These are phyloP conservation scores for Cryptococcus maquisensis DNA, from an alignment of 1,284 basidiomycete species.

Conservation along the genomic window DNA sequence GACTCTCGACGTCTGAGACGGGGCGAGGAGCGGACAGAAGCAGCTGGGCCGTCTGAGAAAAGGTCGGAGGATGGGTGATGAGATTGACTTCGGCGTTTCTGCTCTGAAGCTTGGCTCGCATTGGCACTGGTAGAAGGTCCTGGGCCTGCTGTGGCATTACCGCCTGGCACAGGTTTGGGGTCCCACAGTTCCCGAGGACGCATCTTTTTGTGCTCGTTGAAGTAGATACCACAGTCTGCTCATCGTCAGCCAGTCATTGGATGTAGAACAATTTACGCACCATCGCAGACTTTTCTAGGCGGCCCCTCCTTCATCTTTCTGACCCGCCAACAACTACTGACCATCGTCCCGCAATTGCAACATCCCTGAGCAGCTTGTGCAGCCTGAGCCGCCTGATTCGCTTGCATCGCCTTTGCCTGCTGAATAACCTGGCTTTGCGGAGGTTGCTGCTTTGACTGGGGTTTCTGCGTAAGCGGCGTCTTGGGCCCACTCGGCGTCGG, in stretches of 20 bases:
- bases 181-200: slow-evolving; percentile 42
- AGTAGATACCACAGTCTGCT: slow-evolving; percentile 43
- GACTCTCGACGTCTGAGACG: slow-evolving; percentile 7
- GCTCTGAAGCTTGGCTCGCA: slow-evolving; percentile 1
- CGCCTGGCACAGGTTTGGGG: background rate
- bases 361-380: slow-evolving; percentile 19
- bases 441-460: background rate
- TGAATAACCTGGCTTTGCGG: background rate
- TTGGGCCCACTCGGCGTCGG: slow-evolving; percentile 6
- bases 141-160: slow-evolving; percentile 1
- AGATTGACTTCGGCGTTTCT: slow-evolving; percentile 2
- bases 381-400: too few species aligned
- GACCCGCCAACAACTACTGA: slow-evolving; percentile 37
- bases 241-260: background rate
- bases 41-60: slow-evolving; percentile 11
- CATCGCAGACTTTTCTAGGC: slow-evolving; percentile 42
- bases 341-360: slow-evolving; percentile 41
- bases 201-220: slow-evolving; percentile 44
- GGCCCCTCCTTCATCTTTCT: slow-evolving; percentile 38
- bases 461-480: background rate
- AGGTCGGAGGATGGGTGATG: slow-evolving; percentile 3
- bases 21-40: slow-evolving; percentile 13
- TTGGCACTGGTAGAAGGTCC: background rate
- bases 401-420: background rate
- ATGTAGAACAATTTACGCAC: slow-evolving; percentile 21